Conservation (phyloP, 2,329 filamentous ascomycete genomes). For the Talaromyces verruculosus region DNA sequence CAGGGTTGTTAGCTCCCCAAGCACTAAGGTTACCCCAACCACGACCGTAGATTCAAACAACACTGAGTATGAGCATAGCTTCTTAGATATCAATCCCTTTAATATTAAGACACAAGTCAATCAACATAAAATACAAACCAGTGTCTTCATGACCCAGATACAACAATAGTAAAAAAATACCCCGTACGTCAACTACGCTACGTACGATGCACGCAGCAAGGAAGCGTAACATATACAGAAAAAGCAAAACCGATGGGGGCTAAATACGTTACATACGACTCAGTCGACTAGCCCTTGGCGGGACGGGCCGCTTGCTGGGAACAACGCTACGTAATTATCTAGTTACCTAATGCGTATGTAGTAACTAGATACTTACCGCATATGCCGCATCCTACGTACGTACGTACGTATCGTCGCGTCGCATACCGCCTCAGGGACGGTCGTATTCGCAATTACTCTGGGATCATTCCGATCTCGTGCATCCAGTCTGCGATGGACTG, state of each 20-base stretch:
- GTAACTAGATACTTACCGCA: too few species aligned
- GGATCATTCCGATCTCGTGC: neutral
- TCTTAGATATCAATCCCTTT: neutral
- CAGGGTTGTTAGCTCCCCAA: neutral
- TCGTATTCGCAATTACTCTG: neutral
- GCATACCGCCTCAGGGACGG: neutral
- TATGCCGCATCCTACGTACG: too few species aligned
- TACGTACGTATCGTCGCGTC: too few species aligned
- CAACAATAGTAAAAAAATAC: neutral
- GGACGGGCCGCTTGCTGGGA: conserved; percentile 22
- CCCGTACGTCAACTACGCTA: neutral
- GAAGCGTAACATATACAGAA: conserved; percentile 2
- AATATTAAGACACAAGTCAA: neutral
- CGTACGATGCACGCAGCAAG: neutral
- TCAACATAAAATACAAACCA: neutral
- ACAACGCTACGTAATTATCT: conserved; percentile 1
- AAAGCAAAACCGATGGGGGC: conserved; percentile 5
- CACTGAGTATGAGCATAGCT: neutral
- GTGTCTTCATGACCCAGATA: neutral
- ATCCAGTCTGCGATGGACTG: neutral
- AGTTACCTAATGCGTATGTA: neutral
- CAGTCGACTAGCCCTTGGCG: neutral
- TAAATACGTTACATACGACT: neutral
- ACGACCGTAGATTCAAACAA: neutral
- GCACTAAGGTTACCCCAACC: neutral